Conservation (phyloP, 148 eudicot species). For the Nepenthes mirabilis region DNA sequence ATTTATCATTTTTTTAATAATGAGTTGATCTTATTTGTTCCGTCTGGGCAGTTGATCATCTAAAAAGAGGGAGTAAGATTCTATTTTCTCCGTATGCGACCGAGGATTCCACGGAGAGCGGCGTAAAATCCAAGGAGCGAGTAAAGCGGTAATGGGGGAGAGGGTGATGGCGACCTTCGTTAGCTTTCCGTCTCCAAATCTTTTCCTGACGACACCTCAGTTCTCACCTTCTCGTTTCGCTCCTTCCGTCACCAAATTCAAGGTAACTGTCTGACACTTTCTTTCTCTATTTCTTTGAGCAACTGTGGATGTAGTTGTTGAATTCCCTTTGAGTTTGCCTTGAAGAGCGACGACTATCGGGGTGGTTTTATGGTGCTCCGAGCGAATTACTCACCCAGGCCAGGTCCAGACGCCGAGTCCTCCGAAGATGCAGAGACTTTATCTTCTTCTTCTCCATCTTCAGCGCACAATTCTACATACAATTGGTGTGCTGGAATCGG, state of each 20-base stretch:
- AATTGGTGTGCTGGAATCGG: constrained; percentile 78
- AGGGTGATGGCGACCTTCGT: constrained; percentile 9
- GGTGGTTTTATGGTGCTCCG: constrained; percentile 15
- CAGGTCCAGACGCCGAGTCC: constrained; percentile 18
- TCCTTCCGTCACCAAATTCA: constrained; percentile 13
- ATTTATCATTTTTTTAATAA: too few species aligned
- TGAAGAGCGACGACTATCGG: constrained; percentile 5
- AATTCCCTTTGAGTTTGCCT: not conserved
- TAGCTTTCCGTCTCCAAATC: constrained; percentile 14
- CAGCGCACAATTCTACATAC: constrained; percentile 41
- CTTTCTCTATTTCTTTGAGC: not conserved
- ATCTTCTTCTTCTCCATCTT: constrained; percentile 7
- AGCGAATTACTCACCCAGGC: constrained; percentile 23
- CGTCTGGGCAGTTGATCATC: too few species aligned
- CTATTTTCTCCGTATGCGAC: too few species aligned
- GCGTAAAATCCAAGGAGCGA: too few species aligned
- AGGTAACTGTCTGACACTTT: constrained; percentile 1
- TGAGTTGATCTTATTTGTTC: too few species aligned
- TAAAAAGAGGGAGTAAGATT: too few species aligned
- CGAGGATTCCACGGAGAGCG: too few species aligned
- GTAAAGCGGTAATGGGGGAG: too few species aligned
- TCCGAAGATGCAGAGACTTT: constrained; percentile 12
- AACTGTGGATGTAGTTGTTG: not conserved
- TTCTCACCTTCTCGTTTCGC: constrained; percentile 5
- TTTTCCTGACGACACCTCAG: constrained; percentile 2